Evolutionary conservation across 139 green algal genomes (phyloP).

Genomic region (Choricystis sp.): DNA sequence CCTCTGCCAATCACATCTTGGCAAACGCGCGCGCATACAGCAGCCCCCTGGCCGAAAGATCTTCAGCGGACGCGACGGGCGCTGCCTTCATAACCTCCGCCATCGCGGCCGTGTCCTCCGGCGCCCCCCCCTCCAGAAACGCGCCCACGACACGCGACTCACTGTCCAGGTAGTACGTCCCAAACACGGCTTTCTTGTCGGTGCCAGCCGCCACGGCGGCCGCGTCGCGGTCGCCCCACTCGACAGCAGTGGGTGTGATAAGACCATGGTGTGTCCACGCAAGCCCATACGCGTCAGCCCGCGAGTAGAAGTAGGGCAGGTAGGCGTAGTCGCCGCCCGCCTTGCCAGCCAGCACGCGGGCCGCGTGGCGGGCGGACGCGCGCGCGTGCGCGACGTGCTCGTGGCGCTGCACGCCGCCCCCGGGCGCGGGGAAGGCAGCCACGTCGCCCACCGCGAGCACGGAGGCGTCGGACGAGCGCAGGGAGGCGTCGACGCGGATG

Average conservation of each 20-base stretch:
- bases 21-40: too few species aligned
- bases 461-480: conserved; percentile 46
- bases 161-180: conserved; percentile 63
- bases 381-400: conserved; percentile 67
- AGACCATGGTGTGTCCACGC: too few species aligned
- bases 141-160: conserved; percentile 61
- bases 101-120: conserved; percentile 51
- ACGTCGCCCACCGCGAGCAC: conserved; percentile 87
- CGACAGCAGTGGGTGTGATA: not conserved
- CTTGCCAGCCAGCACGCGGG: conserved; percentile 9
- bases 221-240: conserved; percentile 33
- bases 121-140: conserved; percentile 58
- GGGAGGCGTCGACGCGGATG: conserved; percentile 56
- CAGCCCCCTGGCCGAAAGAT: too few species aligned
- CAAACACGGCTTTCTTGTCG: conserved; percentile 50
- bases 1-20: too few species aligned
- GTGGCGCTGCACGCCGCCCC: conserved; percentile 38
- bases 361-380: conserved; percentile 11
- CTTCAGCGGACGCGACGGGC: too few species aligned
- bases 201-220: conserved; percentile 38
- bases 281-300: conserved; percentile 76
- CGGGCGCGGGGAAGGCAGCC: conserved; percentile 62
- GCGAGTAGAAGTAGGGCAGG: conserved; percentile 85
- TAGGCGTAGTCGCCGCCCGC: conserved; percentile 72
- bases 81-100: too few species aligned